Percentiles rank a stretch among this genome's conserved stretches.
Evolutionary conservation across 768 basidiomycete genomes (phyloP).

Genomic region (Xerocomellus amylosporus): DNA sequence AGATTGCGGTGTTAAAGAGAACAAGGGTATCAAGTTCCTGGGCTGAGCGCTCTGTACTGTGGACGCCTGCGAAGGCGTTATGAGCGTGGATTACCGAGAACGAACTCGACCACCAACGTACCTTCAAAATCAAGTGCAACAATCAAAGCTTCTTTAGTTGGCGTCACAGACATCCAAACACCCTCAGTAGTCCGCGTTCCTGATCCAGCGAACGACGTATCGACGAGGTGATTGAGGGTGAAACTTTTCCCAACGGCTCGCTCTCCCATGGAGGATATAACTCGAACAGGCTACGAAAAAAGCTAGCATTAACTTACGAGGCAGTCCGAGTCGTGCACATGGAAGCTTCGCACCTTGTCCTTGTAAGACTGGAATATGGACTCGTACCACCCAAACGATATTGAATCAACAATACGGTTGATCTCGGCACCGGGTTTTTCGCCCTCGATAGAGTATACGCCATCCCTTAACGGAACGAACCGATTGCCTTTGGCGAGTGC

Average conservation of each 20-base stretch:
- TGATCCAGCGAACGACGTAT: slow-evolving; percentile 64
- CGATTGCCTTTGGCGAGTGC: slow-evolving; percentile 59
- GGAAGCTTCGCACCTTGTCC: slow-evolving; percentile 43
- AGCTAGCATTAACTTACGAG: background rate
- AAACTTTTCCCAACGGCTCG: slow-evolving; percentile 64
- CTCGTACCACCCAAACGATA: slow-evolving; percentile 68
- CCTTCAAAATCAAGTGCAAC: slow-evolving; percentile 69
- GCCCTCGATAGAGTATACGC: slow-evolving; percentile 45
- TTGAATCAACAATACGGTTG: slow-evolving; percentile 48
- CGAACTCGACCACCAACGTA: background rate
- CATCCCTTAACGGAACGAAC: slow-evolving; percentile 59
- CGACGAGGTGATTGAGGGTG: slow-evolving; percentile 54
- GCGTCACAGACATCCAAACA: slow-evolving; percentile 66
- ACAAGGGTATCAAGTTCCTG: slow-evolving; percentile 61
- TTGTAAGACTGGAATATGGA: slow-evolving; percentile 61
- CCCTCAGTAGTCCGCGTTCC: slow-evolving; percentile 65
- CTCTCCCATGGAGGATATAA: slow-evolving; percentile 67
- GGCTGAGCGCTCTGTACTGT: slow-evolving; percentile 59
- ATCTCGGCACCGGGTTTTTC: slow-evolving; percentile 59
- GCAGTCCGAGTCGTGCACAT: background rate
- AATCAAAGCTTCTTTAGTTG: slow-evolving; percentile 52
- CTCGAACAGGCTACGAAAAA: slow-evolving; percentile 49
- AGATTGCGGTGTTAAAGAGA: slow-evolving; percentile 65
- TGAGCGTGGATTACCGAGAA: background rate
- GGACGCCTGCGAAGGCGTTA: slow-evolving; percentile 43